Base-by-base conservation (phyloP, 179 eudicot species). In the Sideroxylon spinosum region DNA sequence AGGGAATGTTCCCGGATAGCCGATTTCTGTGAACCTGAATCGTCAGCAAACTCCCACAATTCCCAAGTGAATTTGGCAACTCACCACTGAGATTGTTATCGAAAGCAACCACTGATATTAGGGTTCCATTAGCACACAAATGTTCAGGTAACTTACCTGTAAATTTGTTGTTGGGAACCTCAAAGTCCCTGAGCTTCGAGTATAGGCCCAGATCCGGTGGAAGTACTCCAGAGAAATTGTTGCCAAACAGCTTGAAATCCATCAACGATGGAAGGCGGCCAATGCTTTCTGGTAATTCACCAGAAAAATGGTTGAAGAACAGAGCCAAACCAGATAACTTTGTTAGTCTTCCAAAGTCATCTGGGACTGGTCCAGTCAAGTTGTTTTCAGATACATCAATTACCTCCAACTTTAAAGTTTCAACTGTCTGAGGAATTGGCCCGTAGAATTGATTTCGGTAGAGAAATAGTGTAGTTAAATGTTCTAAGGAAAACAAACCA, bases 191-290 rank as follows among this genome's bases (percentile, higher is more conserved):
- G n/a, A 87, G 84, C 28, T 25, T 69, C 3, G 90, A 87, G 71
- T 83, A 83, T 13, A 57, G 72, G n/a, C 88, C 88, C 44, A 87
- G 13, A 10, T 87, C 90, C 0, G 82, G 78, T 6, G 88, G 90
- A 20, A 87, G 13, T 20, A 7, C 14, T 10, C 66, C 66, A 20
- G 29, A 20, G 29, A 62, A 14, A 11, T 23, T 62, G 10, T 62
- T 62, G 29, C 14, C 3, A 11, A 62, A 23, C 66, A 62, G 23
- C 29, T 9, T 62, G 2, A 62, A 0, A 2, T 6, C 11, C 23
- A 2, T 23, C 66, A 62, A 9, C 4, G 66, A 62, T 17, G 6
- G 13, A n/a, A n/a, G n/a, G n/a, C n/a, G n/a, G n/a, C n/a, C n/a
- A n/a, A n/a, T n/a, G n/a, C n/a, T n/a, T n/a, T n/a, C n/a, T n/a